Base-by-base conservation (phyloP, 805 yeast genomes). In the Candida chauliodis region DNA sequence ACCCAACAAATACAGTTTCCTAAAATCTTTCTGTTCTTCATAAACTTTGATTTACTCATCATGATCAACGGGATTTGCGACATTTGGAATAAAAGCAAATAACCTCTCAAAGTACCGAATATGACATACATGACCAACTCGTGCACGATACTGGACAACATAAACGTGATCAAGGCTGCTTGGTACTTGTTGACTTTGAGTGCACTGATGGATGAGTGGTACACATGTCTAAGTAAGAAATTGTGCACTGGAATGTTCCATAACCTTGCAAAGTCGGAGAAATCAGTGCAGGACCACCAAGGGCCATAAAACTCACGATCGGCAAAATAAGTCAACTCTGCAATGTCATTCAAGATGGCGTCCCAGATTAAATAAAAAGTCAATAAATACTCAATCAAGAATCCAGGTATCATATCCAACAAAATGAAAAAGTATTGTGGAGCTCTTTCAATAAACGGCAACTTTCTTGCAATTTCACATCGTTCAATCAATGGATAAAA, bases 201-300 rank as follows among this genome's bases (percentile, higher is more conserved):
- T 0, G 88, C 80, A 48, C 93, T 79, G 42, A 91, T 84, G 8
- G 93, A 79, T 18, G 95, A 81, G 56, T 90, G 96, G 59, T 93
- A 95, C 2, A 93, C 98, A 56, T 95, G 99, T 47, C 98, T 75
- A 31, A 90, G 66, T 42, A 93, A 65, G 49, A 93, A 93, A 52
- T 79, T 76, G 58, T 93, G 96, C 16, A 93, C 98, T 0, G 98
- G 96, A 8, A 77, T 75, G 57, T 93, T 93, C 99, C 99, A 95
- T 45, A 84, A 79, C 47, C 97, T 72, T 8, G 96, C 83, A 58
- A 86, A 93, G 55, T 90, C 90, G 41, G 85, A 85, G 96, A 97
- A 93, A 29, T 87, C 84, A 14, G 83, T 78, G 44, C 95, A 85
- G 50, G 90, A 87, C 99, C 99, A 93, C 99, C 99, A 95, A 30